Base-by-base conservation (phyloP, 108 stramenopile species). In the Nitzschia palea region DNA sequence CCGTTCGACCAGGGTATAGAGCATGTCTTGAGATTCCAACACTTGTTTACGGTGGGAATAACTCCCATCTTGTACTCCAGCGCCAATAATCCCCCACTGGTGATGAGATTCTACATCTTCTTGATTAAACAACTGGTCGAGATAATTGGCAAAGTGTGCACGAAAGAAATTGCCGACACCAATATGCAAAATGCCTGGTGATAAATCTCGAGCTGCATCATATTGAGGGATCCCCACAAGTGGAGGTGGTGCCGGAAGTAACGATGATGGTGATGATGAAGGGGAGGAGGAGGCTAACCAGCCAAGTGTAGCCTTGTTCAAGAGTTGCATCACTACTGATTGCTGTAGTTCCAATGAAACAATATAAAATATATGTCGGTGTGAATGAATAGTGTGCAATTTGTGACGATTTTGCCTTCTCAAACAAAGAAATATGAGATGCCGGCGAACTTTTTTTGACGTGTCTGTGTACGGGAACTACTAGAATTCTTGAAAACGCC, bases 151-250 rank as follows among this genome's bases (percentile, higher is more conserved):
- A 54, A 79, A 63, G 60, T 85, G 84, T 5, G 71, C 56, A 44
- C 84, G 76, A 50, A 80, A 79, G 65, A 85, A 85, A 22, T 80
- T 78, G 18, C 84, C 84, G 2, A 85, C 81, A 17, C 84, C 84
- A 25, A 85, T 20, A 54, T 84, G 83, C 45, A 74, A 62, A 42
- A 84, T 55, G 27, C 54, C 54, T 10, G 54, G 27, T 28, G 31
- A 55, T 6, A 55, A 29, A 17, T 23, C 27, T n/a, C n/a, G n/a
- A 4, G 5, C 31, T 15, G 27, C 4, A 30, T 55, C 54, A 29
- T 55, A 55, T 14, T 55, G 9, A 4, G 47, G 47, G 47, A 48
- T 20, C 4, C 47, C 47, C 47, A 48, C 47, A 14, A 14, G 37
- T 10, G 37, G 10, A 8, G n/a, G n/a, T n/a, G n/a, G n/a, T n/a